These are phyloP conservation scores for Epichloe gansuensis DNA, from an alignment of 2,329 filamentous ascomycete genomes.

Conservation along the genomic window DNA sequence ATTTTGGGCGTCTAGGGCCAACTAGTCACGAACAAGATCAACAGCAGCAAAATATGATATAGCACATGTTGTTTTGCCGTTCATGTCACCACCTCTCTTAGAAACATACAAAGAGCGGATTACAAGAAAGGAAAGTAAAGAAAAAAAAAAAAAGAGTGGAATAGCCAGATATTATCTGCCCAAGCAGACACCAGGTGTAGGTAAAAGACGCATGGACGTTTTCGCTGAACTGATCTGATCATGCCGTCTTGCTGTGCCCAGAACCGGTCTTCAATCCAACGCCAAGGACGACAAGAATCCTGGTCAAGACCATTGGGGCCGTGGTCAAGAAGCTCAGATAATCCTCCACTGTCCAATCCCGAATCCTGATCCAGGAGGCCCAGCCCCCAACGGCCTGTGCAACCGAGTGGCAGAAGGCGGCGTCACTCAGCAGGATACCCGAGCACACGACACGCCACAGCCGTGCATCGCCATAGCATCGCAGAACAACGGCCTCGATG, in stretches of 20 bases:
- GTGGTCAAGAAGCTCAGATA: slow-evolving; percentile 16
- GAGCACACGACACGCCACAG: slow-evolving; percentile 24
- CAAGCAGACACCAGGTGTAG: too few species aligned
- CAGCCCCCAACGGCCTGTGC: slow-evolving; percentile 24
- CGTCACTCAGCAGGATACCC: slow-evolving; percentile 26
- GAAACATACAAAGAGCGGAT: too few species aligned
- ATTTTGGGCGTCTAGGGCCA: too few species aligned
- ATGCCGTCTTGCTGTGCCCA: neutral
- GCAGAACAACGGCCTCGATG: slow-evolving; percentile 23
- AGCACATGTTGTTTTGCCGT: too few species aligned
- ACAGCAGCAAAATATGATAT: too few species aligned
- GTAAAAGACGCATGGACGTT: too few species aligned
- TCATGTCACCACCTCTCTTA: too few species aligned
- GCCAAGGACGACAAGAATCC: slow-evolving; percentile 18
- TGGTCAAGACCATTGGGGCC: slow-evolving; percentile 15
- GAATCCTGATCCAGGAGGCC: slow-evolving; percentile 12
- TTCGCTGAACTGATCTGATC: neutral
- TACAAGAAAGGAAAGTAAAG: too few species aligned
- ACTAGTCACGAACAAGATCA: too few species aligned
- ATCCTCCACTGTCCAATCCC: slow-evolving; percentile 19
- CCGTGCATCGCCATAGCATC: slow-evolving; percentile 18
- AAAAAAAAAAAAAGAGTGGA: too few species aligned
- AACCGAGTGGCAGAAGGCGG: slow-evolving; percentile 15
- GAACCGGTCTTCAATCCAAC: slow-evolving; percentile 11
- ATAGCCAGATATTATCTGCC: too few species aligned